Evolutionary conservation across 2,329 filamentous ascomycete species (phyloP), one percentile per base, ranked within the genome.

Genomic region (Shiraia sp.): DNA sequence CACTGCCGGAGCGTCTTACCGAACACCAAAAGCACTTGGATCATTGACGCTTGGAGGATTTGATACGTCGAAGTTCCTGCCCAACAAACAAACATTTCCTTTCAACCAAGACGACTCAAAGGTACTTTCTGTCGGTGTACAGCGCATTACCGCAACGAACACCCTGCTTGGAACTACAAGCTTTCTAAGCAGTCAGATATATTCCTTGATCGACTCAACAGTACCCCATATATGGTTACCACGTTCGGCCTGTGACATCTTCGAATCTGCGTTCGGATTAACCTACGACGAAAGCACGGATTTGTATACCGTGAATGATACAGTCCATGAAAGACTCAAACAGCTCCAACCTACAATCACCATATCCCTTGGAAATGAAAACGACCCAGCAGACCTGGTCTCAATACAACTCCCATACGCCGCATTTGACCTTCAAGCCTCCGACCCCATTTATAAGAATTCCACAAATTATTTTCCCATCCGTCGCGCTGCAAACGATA

Each of bases 381-480:
- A 55, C 13, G 63, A 65, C 10, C 53, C 58, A 1, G 37, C 49
- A 10, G 55, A 58, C 28, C 64, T 50, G 8, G 62, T 71, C 3
- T 57, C 68, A 10, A 72, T 75, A 19, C 61, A 61, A 3, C 53
- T 76, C 0, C 71, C 74, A 4, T 77, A 76, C 37, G 63, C 65
- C 10, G 71, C 73, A 3, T 76, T 77, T 49, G 72, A 76, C 45
- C 61, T 74, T 4, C 54, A 67, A 32, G 49, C 68, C n/a, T 69
- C 72, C 0, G 69, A 80, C 78, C 57, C 72, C 62, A 79, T 77
- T 2, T 67, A 85, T 6, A 71, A 79, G 36, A 83, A 82, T 51
- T 76, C 81, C 24, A 83, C 81, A 2, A 78, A 39, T n/a, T 88
- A 88, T 57, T 87, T 88, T 45, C 83, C 84, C 3, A 72, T 88